phyloP scores from a whole-genome alignment of 305 asterid genomes.

The Solanum chacoense region DNA sequence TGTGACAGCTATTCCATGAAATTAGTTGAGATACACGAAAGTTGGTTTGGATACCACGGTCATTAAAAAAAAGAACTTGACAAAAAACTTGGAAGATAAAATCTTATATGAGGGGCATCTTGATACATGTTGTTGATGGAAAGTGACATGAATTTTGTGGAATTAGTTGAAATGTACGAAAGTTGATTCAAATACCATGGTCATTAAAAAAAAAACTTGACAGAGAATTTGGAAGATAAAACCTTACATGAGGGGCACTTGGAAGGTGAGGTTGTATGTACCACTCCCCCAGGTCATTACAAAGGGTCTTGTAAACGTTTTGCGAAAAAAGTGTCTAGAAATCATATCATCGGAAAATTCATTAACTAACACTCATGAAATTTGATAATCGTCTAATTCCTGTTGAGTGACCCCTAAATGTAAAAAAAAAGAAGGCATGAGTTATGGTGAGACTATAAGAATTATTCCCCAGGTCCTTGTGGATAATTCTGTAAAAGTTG shows the following conservation, averaged over 20 bases:
- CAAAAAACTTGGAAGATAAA: not conserved
- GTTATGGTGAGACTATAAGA: not conserved
- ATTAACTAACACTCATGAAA: not conserved
- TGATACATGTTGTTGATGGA: not conserved
- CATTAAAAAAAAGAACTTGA: not conserved
- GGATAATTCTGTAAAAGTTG: not conserved
- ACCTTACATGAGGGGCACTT: not conserved
- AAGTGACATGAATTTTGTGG: not conserved
- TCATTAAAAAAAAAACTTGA: not conserved
- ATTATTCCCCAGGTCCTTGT: not conserved
- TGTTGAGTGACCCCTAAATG: not conserved
- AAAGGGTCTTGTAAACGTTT: not conserved
- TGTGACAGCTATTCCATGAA: not conserved
- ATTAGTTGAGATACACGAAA: not conserved
- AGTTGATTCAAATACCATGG: not conserved
- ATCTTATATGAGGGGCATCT: not conserved
- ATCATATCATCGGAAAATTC: too few species aligned
- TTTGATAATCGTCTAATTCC: not conserved
- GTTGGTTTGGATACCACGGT: not conserved
- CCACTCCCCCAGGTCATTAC: not conserved
- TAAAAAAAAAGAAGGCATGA: not conserved
- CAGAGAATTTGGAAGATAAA: not conserved
- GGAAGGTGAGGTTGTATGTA: not conserved
- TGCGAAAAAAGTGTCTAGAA: not conserved
- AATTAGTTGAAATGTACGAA: not conserved